Evolutionary conservation across 192 early-diverging fungal genomes (phyloP).

Genomic region (Gryganskiella cystojenkinii): DNA sequence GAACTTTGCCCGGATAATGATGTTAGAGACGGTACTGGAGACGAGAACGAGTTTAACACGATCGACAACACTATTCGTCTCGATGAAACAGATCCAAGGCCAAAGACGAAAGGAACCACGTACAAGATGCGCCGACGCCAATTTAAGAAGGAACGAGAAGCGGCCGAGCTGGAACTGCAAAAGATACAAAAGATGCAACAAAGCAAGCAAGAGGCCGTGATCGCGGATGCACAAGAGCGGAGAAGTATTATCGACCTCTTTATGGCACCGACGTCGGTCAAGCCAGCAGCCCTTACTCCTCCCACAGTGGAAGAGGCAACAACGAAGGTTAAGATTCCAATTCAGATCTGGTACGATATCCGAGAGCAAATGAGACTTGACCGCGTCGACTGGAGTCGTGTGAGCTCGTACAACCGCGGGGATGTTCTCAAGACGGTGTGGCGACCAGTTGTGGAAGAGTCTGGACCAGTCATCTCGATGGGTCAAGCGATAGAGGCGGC

Average conservation of each 20-base stretch:
- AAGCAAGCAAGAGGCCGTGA: no score
- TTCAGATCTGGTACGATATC: conserved; percentile 23
- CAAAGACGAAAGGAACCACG: background rate
- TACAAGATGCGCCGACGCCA: no score
- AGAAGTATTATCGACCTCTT: no score
- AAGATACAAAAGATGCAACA: no score
- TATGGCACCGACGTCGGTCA: background rate
- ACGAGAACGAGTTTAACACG: no score
- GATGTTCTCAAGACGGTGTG: conserved; percentile 12
- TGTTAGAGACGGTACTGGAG: no score
- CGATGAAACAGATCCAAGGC: background rate
- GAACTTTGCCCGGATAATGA: background rate
- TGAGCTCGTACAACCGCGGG: conserved; percentile 13
- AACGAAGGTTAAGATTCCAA: conserved; percentile 18
- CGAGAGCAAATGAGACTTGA: conserved; percentile 34
- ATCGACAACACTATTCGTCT: no score
- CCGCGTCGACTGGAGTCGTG: conserved; percentile 28
- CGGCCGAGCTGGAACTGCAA: no score
- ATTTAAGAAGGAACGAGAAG: no score
- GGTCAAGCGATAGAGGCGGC: background rate
- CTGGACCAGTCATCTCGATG: conserved; percentile 10
- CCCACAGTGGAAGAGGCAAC: background rate
- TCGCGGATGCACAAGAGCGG: no score
- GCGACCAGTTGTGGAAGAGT: conserved; percentile 11
- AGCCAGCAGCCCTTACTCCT: background rate